Base-by-base conservation (phyloP, 306 rosid species). In the Quercus aquifolioides region DNA sequence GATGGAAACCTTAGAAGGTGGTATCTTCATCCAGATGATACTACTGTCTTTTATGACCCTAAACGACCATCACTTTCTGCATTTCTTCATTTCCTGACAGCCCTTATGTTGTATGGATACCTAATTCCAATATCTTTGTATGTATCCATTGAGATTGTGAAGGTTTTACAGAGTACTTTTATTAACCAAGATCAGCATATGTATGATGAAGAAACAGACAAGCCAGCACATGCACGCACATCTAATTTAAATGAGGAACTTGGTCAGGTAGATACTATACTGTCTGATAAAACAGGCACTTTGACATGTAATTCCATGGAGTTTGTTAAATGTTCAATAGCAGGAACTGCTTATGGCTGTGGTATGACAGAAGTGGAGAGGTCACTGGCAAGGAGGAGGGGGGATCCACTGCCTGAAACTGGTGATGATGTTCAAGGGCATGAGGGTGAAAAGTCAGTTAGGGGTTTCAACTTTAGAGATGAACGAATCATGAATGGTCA, bases 241-340 rank as follows among this genome's bases (percentile, higher is more conserved):
- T 23, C 23, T 23, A 94, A 94, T 83, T 82, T 94, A 84, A 94
- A 94, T 69, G 98, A 94, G 85, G 98, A 92, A 74, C 97, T 94
- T 67, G 98, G 98, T 78, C 97, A 92, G 85, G 89, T 94, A 76
- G 84, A 92, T 62, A 94, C 86, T 1, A 85, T 94, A 86, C 89
- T 94, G 83, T 89, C 96, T 21, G 98, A 94, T 77, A 94, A 94
- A 82, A 94, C 98, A 2, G 98, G 98, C 60, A 94, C 98, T 65
- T 82, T 94, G 90, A 94, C 98, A 63, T 92, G 96, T 78, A 94
- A 94, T 86, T 92, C 97, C 28, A 92, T 94, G 98, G 98, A 94
- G 76, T 94, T 94, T 76, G 85, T 94, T 71, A 92, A 94, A 84
- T 92, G 98, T 83, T 92, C 94, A 43, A 81, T 94, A 71, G 95